Evolutionary conservation across 306 rosid genomes (phyloP), one percentile per base, ranked within the genome.

Genomic region (Quercus ilex): DNA sequence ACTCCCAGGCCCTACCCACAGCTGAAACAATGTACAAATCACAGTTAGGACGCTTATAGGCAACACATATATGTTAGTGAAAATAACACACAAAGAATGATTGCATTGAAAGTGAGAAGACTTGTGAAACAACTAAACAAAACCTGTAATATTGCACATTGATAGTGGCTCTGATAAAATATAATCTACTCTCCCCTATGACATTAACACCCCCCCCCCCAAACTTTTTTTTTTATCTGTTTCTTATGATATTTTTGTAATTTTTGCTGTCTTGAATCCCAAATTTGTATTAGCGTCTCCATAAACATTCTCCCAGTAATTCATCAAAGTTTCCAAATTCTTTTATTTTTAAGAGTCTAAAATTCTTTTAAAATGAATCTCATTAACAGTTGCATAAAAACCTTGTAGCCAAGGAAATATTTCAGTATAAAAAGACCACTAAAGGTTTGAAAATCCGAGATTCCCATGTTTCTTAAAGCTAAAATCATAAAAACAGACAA

Each of bases 1-100:
- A 87, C 99, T 95, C 85, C 98, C 99, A 74, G 96, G 98, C 76
- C 99, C 98, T 73, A 95, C 98, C 99, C 99, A 95, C 67, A 95
- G 94, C 99, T 91, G 93, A 83, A 81, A 91, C 73, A 82, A 63
- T 68, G 74, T 9, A 87, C 67, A 77, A 71, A 83, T 26, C 77
- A 75, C 53, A 69, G 76, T 80, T 77, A 52, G 57, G 60, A 67
- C 64, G 80, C 78, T 55, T 23, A 67, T 11, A 33, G 52, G 26
- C 70, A 28, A 26, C 77, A 69, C 58, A 21, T 73, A 33, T 38
- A 35, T 68, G 73, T 38, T 23, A 70, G 68, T 69, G 56, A 62
- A 63, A 80, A 60, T 14, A 63, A 77, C 30, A 62, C 14, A 21
- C 69, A 6, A 77, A 53, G 74, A 62, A 11, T 49, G 53, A 49